Base-by-base conservation (phyloP, 164 flowering plant genomes). In the Buxus sempervirens region DNA sequence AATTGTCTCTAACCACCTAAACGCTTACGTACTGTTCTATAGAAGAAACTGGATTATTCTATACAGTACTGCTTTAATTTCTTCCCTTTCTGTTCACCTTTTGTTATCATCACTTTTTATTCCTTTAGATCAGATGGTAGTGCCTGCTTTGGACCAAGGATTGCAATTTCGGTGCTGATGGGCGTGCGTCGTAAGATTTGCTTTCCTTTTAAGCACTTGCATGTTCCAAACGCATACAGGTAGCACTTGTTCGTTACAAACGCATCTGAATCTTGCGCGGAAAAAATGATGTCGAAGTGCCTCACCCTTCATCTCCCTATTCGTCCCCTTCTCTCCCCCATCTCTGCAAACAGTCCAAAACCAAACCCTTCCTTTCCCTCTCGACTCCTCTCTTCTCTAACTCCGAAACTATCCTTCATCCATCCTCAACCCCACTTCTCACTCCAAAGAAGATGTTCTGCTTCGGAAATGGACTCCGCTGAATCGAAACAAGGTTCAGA, bases 251-350 rank as follows among this genome's bases (percentile, higher is more conserved):
- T 76, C 70, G n/a, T n/a, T n/a, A 60, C 24, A 23, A 5, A 63
- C 67, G 65, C n/a, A n/a, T 65, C 74, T 72, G 70, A 63, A 66
- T 69, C 73, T 70, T 60, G n/a, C n/a, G n/a, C n/a, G n/a, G 45
- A 53, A 76, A 70, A 54, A 74, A 85, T 86, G 88, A 75, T 71
- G 26, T 77, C 89, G 75, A 76, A 73, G 53, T 78, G 70, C 66
- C 53, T 82, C 64, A 69, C 77, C 59, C 75, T n/a, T 71, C 76
- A 66, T 70, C 81, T 74, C 79, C 84, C 69, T 69, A 81, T 63
- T 36, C 60, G 72, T 49, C 82, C 76, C 72, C 75, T 69, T 60
- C 76, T 61, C 25, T 51, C 74, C 41, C 57, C 58, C 41, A 19
- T 58, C 69, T 53, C 75, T 49, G 57, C 62, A 65, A 58, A 54